Base-by-base conservation (phyloP, 495 filamentous ascomycete species). In the Poronia punctata region DNA sequence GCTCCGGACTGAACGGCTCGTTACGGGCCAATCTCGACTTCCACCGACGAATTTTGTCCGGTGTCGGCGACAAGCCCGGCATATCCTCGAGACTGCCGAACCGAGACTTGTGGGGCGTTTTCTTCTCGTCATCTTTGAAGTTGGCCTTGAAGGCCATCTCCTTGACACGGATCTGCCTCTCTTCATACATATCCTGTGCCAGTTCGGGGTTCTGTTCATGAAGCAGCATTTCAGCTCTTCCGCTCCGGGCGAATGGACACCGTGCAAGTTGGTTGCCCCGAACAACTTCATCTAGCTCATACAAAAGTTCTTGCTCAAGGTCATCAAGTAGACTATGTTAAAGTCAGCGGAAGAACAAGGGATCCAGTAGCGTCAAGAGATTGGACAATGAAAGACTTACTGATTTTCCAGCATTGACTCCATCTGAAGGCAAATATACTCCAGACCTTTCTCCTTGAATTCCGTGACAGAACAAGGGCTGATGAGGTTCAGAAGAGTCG, bases 361-460 rank as follows among this genome's bases (percentile, higher is more conserved):
- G n/a, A n/a, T n/a, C n/a, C n/a, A n/a, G n/a, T n/a, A n/a, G n/a
- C n/a, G n/a, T n/a, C n/a, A n/a, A n/a, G n/a, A n/a, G n/a, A n/a
- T n/a, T n/a, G n/a, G n/a, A n/a, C n/a, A n/a, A n/a, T n/a, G n/a
- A n/a, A 7, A 24, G 6, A 59, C 55, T 50, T 43, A 59, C 55
- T 84, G 82, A 46, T 94, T 93, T 53, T 93, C 82, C 26, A 98
- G 77, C 72, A 96, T 82, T 3, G 78, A 78, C 54, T 96, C 90
- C 25, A 96, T 67, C 52, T 93, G 89, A 24, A 95, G 62, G 48
- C 88, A 96, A 20, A 95, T 76, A 59, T 96, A 97, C 61, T 95
- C 86, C 44, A 97, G 59, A 2, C 82, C 83, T 24, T 82, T 83
- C 53, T 95, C 75, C 59, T 94, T 95, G 59, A 98, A 95, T 40